Base-by-base conservation (phyloP, 2,329 filamentous ascomycete species). In the Verticillium alfalfae region DNA sequence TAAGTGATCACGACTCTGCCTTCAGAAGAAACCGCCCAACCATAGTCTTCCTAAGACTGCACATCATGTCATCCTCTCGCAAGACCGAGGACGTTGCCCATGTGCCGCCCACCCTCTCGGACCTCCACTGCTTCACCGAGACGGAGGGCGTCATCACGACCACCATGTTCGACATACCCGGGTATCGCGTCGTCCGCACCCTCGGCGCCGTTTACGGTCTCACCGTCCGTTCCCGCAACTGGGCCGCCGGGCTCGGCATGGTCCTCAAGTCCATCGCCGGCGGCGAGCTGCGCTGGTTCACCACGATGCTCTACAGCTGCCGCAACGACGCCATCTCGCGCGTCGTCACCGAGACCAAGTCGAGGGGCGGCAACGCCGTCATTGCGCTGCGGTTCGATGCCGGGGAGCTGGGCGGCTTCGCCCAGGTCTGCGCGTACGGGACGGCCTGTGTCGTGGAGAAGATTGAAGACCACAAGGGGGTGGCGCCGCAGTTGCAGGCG, bases 101-200 rank as follows among this genome's bases (percentile, higher is more conserved):
- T 55, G 66, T 80, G 41, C 77, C 78, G 8, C 70, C 75, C 1
- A 69, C 75, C 52, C 63, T 81, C 8, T 79, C 77, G 0, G 81
- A 84, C 65, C 72, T 83, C 8, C 80, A 84, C 71, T 86, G 83
- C 75, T 86, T 85, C 72, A 82, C 83, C 45, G 85, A 88, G 68
- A 88, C 85, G 8, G 79, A 83, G 57, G 85, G 85, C 41, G 78
- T 88, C 60, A 82, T 88, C 65, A 87, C 84, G 0, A 82, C 83
- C 0, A 88, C 85, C 60, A 88, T 87, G 84, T 85, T 83, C 72
- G 84, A 88, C 68, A 73, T 88, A 26, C 85, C 85, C 0, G 84
- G 84, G 8, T 87, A 87, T 72, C 82, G 80, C 64, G 76, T 88
- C 57, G 79, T 81, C 41, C 78, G 77, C 60, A 81, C 86, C 1